Base-by-base conservation (phyloP, 2,329 filamentous ascomycete genomes). In the Nigrospora sphaerica region DNA sequence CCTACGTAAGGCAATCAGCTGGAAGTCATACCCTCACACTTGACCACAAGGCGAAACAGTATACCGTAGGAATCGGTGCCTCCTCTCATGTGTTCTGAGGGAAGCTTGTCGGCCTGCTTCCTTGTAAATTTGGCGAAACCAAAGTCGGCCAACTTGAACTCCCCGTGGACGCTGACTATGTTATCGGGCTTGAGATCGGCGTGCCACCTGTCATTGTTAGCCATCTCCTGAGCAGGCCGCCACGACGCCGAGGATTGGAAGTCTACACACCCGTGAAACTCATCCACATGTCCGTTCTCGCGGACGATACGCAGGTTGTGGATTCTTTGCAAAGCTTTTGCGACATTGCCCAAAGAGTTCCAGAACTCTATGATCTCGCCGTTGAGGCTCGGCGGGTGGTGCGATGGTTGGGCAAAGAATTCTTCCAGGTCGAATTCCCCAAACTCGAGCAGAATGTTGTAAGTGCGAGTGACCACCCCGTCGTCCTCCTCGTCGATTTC, bases 111-210 rank as follows among this genome's bases (percentile, higher is more conserved):
- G n/a, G 40, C 33, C 14, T 37, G 18, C 28, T 42, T 33, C 32
- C 5, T n/a, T n/a, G 39, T 38, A n/a, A 42, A 55, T 19, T 46
- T 54, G 0, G 63, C 58, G 44, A 64, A 65, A 0, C 66, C 67
- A 6, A 59, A 62, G 45, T 69, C 68, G 1, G 65, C 63, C 0
- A 71, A 53, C 46, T 69, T 69, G 45, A 64, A 66, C 2, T 57
- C 44, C 4, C 53, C 60, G 3, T 55, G 40, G 1, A 69, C 57
- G 2, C 46, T 38, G 6, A 66, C 46, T 11, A 66, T 64, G 36
- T 65, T 66, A 34, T 60, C 60, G 2, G 63, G 63, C 34, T 64
- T 65, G 34, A 66, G 58, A 38, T 66, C 59, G 11, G 60, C 59
- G 49, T 71, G 67, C 63, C 65, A 69, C 1, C 65, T 69, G 19